Conservation (phyloP, 768 basidiomycete species). For the Pulveroboletus frians region DNA sequence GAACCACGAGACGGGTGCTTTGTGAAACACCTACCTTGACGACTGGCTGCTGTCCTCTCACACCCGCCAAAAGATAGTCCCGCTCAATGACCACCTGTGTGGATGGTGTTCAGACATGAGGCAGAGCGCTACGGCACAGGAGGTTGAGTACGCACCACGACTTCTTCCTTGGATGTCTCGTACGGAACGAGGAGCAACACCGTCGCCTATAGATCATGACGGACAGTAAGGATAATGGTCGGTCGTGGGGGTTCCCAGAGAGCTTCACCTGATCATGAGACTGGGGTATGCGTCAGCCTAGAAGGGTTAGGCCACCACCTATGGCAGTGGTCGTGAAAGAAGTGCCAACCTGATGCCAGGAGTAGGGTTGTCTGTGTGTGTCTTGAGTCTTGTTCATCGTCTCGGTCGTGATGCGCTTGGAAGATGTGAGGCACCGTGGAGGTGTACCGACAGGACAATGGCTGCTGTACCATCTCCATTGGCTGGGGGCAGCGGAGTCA, state of each 20-base stretch:
- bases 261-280: conserved; percentile 75
- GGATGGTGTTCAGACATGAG: conserved; percentile 1
- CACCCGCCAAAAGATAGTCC: conserved; percentile 66
- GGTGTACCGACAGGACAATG: conserved; percentile 6
- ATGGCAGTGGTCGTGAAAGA: not conserved
- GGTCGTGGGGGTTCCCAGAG: conserved; percentile 8
- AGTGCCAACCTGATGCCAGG: conserved; percentile 77
- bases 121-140: not conserved
- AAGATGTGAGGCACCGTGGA: conserved; percentile 9
- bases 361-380: conserved; percentile 47
- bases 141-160: conserved; percentile 61
- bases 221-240: conserved; percentile 16
- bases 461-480: conserved; percentile 22
- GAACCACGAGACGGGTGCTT: not conserved
- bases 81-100: conserved; percentile 67
- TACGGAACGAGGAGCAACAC: conserved; percentile 71
- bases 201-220: conserved; percentile 51
- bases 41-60: conserved; percentile 61
- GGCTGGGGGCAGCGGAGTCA: conserved; percentile 32
- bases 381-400: conserved; percentile 26
- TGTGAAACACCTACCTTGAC: conserved; percentile 54
- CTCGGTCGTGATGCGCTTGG: conserved; percentile 9
- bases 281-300: conserved; percentile 35
- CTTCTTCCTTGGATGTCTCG: conserved; percentile 64
- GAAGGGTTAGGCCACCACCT: conserved; percentile 14